These are phyloP conservation scores for Colletotrichum cereale DNA, from an alignment of 2,329 filamentous ascomycete species.

Conservation along the genomic window DNA sequence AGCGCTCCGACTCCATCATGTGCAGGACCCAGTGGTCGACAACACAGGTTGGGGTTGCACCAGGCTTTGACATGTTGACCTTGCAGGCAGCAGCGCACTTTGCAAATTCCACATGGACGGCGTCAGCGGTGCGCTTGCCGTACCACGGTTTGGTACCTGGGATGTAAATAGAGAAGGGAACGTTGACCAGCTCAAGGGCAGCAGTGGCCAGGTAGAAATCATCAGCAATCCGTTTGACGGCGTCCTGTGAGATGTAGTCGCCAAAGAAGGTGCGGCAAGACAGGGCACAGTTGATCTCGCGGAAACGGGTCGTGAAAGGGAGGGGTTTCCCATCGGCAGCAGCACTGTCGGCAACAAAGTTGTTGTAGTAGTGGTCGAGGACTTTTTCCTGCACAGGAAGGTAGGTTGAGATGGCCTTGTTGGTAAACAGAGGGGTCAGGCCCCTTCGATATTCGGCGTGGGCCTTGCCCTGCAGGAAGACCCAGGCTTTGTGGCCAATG, in stretches of 20 bases:
- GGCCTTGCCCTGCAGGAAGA: slow-evolving; percentile 81
- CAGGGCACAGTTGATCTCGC: slow-evolving; percentile 83
- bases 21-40: slow-evolving; percentile 82
- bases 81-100: slow-evolving; percentile 80
- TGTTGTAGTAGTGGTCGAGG: slow-evolving; percentile 77
- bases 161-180: slow-evolving; percentile 76
- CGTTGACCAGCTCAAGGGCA: slow-evolving; percentile 84
- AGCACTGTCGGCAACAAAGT: slow-evolving; percentile 72
- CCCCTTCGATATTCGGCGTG: slow-evolving; percentile 85
- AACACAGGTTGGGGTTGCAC: slow-evolving; percentile 77
- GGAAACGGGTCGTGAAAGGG: slow-evolving; percentile 78
- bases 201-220: slow-evolving; percentile 85
- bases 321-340: slow-evolving; percentile 67
- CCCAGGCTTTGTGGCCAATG: slow-evolving; percentile 79
- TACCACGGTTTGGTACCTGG: slow-evolving; percentile 83
- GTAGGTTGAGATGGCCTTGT: slow-evolving; percentile 77
- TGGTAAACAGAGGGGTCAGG: slow-evolving; percentile 80
- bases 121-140: slow-evolving; percentile 80
- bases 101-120: slow-evolving; percentile 77
- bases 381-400: slow-evolving; percentile 81
- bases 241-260: slow-evolving; percentile 79
- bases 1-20: slow-evolving; percentile 79
- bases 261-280: slow-evolving; percentile 86
- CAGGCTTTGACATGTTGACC: slow-evolving; percentile 76
- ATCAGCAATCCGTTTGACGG: slow-evolving; percentile 81